phyloP scores from a whole-genome alignment of 2,329 filamentous ascomycete species.

The Parastagonospora avenae region DNA sequence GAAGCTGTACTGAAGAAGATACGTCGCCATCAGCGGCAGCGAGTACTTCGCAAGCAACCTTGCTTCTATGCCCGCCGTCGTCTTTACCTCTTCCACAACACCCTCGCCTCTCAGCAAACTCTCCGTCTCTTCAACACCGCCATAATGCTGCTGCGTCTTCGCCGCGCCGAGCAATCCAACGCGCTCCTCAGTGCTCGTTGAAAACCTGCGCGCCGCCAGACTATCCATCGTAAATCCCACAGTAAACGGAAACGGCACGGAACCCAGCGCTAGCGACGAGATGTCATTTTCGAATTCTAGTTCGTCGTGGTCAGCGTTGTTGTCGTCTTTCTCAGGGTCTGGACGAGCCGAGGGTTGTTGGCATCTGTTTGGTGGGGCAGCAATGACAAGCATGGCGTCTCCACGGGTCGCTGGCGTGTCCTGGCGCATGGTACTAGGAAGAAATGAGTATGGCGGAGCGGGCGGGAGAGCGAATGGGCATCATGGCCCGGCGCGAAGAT shows the following conservation, averaged over 20 bases:
- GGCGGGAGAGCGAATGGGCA: slow-evolving; percentile 8
- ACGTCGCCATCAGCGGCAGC: slow-evolving; percentile 58
- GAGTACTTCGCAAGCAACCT: slow-evolving; percentile 51
- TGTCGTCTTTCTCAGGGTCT: not conserved
- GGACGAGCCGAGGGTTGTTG: not conserved
- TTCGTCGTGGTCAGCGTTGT: not conserved
- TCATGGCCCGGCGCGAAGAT: slow-evolving; percentile 2
- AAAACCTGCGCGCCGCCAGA: slow-evolving; percentile 37
- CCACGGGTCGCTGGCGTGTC: slow-evolving; percentile 11
- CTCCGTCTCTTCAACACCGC: slow-evolving; percentile 34
- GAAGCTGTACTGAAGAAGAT: slow-evolving; percentile 60
- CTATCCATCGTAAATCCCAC: slow-evolving; percentile 38
- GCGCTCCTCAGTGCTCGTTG: slow-evolving; percentile 31
- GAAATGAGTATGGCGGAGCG: slow-evolving; percentile 8
- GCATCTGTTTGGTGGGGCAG: slow-evolving; percentile 9
- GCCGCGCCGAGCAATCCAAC: slow-evolving; percentile 29
- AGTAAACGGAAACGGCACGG: slow-evolving; percentile 28
- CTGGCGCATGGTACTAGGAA: slow-evolving; percentile 19
- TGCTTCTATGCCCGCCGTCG: slow-evolving; percentile 34
- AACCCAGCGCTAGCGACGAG: slow-evolving; percentile 29
- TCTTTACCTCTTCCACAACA: slow-evolving; percentile 25
- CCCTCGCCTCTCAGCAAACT: slow-evolving; percentile 29
- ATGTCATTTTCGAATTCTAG: slow-evolving; percentile 18
- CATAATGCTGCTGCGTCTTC: slow-evolving; percentile 31
- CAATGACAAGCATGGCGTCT: slow-evolving; percentile 13